Conservation (phyloP, 345 rosid genomes). For the Gossypium sturtianum region DNA sequence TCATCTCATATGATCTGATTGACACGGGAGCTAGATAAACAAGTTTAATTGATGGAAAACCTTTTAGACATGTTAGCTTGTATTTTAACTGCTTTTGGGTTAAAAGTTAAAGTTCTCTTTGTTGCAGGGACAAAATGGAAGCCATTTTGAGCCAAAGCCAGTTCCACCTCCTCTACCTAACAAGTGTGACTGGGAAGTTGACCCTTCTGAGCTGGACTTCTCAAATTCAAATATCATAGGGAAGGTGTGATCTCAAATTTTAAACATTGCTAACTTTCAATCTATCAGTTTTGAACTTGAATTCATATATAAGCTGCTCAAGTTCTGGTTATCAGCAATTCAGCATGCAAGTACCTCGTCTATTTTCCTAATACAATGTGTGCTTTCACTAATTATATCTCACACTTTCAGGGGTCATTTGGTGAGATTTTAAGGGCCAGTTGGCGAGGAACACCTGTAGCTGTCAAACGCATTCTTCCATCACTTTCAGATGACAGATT, state of each 20-base stretch:
- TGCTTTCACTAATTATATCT: slow-evolving; percentile 23
- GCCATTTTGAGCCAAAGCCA: slow-evolving; percentile 96
- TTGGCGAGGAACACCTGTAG: slow-evolving; percentile 99
- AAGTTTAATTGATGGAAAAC: neutral
- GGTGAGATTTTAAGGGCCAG: slow-evolving; percentile 91
- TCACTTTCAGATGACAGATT: slow-evolving; percentile 97
- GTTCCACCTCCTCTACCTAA: slow-evolving; percentile 92
- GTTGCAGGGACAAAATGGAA: slow-evolving; percentile 93
- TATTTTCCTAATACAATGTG: neutral
- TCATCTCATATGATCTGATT: neutral
- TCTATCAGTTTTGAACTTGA: slow-evolving; percentile 1
- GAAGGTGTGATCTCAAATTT: slow-evolving; percentile 48
- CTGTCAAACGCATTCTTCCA: slow-evolving; percentile 94
- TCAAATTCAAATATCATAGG: slow-evolving; percentile 71
- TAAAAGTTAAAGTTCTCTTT: neutral
- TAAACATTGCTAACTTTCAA: neutral
- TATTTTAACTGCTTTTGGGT: too few species aligned
- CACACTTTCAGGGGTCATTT: slow-evolving; percentile 72
- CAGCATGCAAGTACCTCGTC: neutral
- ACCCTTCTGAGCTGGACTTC: slow-evolving; percentile 91
- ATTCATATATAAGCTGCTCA: neutral
- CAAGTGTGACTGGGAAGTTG: slow-evolving; percentile 99
- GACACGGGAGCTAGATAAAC: neutral
- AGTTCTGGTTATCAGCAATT: neutral
- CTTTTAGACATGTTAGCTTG: neutral